Evolutionary conservation across 2,329 filamentous ascomycete species (phyloP), one percentile per base, ranked within the genome.

Genomic region (Daldinia eschscholtzii): DNA sequence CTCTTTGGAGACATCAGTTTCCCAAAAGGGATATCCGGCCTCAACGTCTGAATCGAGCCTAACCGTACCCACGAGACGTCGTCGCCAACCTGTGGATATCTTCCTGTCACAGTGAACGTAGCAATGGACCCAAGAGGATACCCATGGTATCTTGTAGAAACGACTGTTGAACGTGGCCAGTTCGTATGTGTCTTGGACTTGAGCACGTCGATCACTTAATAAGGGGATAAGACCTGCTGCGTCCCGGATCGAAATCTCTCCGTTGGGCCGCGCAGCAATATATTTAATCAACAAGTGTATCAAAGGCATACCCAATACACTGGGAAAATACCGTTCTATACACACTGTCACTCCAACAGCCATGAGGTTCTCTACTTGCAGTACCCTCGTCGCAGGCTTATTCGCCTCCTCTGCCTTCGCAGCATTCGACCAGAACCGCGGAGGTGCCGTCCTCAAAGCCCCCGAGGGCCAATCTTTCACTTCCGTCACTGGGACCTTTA

Each of bases 371-470:
- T 53, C 58, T 46, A 57, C 26, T 23, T 46, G 12, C 4, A 33
- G 37, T 30, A 18, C 57, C 35, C 26, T 68, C 42, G 33, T 23
- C 7, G 39, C 48, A 18, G 39, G 42, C 23, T n/a, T 67, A 42
- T 37, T 70, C 18, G 12, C 33, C 42, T n/a, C 56, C 13, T 7
- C 60, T n/a, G n/a, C 55, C 26, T 33, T 63, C 18, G 68, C 64
- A 53, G 68, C 61, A 33, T 70, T 68, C 53, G 68, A 70, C 48
- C 64, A 70, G 28, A 70, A 70, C 18, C 61, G 68, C 20, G 68
- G 65, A 7, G 68, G 68, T 4, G 68, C 68, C 6, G 68, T 70
- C 9, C 65, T 70, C 5, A 70, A 70, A 53, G 68, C 61, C 6
- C 68, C 65, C 1, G 65, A 55, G 12, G 61, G 57, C 28, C 44